phyloP scores from a whole-genome alignment of 805 yeast species.

The Starmera dryadoides region DNA sequence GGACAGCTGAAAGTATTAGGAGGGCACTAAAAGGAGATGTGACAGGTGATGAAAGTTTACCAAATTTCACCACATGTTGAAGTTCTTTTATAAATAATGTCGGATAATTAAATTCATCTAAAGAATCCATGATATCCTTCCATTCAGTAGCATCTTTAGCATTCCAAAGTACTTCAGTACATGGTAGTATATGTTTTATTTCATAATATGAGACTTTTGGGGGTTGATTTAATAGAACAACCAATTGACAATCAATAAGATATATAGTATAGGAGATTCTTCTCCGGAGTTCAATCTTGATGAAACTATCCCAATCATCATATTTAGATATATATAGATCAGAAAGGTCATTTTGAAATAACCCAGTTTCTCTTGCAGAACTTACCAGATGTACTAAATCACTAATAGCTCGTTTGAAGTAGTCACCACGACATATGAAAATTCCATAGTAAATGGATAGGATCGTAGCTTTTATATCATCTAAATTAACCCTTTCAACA shows the following conservation, averaged over 20 bases:
- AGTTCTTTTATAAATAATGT: background rate
- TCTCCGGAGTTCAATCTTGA: background rate
- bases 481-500: background rate
- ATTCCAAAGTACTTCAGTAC: background rate
- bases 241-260: background rate
- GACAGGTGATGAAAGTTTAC: background rate
- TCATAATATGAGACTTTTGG: slow-evolving; percentile 1
- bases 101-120: too few species aligned
- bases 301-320: background rate
- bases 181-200: background rate
- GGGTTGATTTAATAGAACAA: background rate
- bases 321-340: background rate
- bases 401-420: background rate
- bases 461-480: background rate
- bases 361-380: slow-evolving; percentile 1
- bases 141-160: background rate
- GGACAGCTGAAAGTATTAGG: background rate
- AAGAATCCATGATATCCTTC: too few species aligned
- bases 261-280: background rate
- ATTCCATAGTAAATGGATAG: background rate
- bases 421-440: background rate
- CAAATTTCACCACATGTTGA: background rate
- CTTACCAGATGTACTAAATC: background rate
- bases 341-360: background rate
- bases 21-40: background rate